Base-by-base conservation (phyloP, 2,329 filamentous ascomycete species). In the Dactylellina sp. region DNA sequence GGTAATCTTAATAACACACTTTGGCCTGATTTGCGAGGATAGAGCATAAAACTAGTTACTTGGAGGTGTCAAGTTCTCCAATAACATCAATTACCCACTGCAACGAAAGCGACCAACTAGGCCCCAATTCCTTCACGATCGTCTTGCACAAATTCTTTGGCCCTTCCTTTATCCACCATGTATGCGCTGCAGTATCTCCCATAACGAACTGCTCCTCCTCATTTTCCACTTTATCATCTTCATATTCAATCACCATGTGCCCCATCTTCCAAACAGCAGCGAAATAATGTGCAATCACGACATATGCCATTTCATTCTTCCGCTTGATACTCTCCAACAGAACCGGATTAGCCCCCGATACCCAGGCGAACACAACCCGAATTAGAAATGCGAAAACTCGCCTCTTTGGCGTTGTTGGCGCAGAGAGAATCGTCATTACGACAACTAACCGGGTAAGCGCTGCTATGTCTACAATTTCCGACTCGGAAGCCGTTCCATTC, bases 131-230 rank as follows among this genome's bases (percentile, higher is more conserved):
- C 7, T 35, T 37, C 7, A 42, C n/a, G 37, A 60, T 60, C 20
- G 11, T 35, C 18, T 46, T 20, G 40, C 42, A 60, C 56, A 60
- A 20, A 39, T 25, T 60, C n/a, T 16, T n/a, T 4, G 53, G 53
- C 1, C 53, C 53, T 25, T 22, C 18, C 14, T n/a, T 1, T 25
- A 57, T 12, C 52, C 52, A 56, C 52, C 52, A 56, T 7, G 52
- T 56, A n/a, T 22, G n/a, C 12, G 28, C 2, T 14, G 28, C 1
- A 16, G 4, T 22, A 56, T 56, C 52, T 3, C 52, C 52, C 2
- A 56, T 56, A 32, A 56, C 40, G 28, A 56, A 56, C n/a, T 39
- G 4, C 2, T 56, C 52, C 7, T 39, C 52, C 14, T 18, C 16
- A 11, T 39, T 14, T 4, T 2, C n/a, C 4, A n/a, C 6, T 11